Evolutionary conservation across 805 yeast species (phyloP), one percentile per base, ranked within the genome.

Genomic region (Metahyphopichia silvanorum): DNA sequence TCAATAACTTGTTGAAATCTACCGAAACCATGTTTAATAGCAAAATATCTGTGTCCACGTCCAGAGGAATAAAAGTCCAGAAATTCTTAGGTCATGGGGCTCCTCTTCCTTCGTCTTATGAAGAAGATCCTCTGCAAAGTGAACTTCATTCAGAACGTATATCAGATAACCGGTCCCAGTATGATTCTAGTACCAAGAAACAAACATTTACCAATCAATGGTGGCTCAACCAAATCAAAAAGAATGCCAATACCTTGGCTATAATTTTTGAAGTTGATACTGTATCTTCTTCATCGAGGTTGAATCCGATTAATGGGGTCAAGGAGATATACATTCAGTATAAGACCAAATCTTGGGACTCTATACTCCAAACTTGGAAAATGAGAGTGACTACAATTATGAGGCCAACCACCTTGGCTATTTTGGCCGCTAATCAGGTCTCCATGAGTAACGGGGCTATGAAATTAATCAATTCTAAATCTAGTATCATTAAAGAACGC

Each of bases 181-280:
- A 50, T 38, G 70, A 64, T 33, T 50, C 63, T 1, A 42, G 60
- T 5, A 45, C 52, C 18, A 52, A 51, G 24, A 55, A 53, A 35
- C 49, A 46, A 27, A 49, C 60, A 5, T 58, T 63, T 35, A 67
- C 74, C 5, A 67, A 67, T 36, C 45, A 44, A 30, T 64, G 71
- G 71, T 36, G 35, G 16, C 48, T 64, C 31, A 58, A 56, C 27
- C 27, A 30, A 11, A 31, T 63, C n/a, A 17, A 38, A 2, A 5
- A 14, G 1, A 12, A 23, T 1, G 28, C 34, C 10, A 61, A 56
- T 16, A 48, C 64, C 1, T 17, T 57, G 16, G 53, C 63, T 0
- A 12, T 66, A 5, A 53, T 42, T 28, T 63, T 66, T 38, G 67
- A 66, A 21, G 46, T 57, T 37, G 58, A 57, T 6, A 55, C 63